Base-by-base conservation (phyloP, 352 stramenopile species). In the Pilasporangium apinafurcum region DNA sequence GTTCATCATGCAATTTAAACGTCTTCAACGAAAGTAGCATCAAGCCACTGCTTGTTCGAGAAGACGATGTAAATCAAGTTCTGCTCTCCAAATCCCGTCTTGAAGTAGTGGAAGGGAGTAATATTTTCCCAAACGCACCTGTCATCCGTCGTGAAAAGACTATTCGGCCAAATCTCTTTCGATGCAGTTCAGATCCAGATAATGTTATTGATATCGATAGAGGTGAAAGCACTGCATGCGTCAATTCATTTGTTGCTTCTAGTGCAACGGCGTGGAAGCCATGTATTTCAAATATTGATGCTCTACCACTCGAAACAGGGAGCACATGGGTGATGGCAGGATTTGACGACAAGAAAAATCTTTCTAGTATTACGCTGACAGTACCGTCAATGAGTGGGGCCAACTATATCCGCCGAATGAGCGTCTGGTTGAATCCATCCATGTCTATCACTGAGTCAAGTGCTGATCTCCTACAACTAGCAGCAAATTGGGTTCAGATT, bases 31-130 rank as follows among this genome's bases (percentile, higher is more conserved):
- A 61, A 1, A 68, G 64, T 5, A 71, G 67, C 29, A 48, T 83
- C 7, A 86, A 86, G 35, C 36, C 46, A 1, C 53, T 89, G 1
- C 48, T 48, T 0, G 59, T 86, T 7, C 30, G 64, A 10, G 76
- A 89, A 33, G 76, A 89, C 42, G 76, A 89, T 17, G 68, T 84
- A 29, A 84, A 73, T 33, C 64, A 59, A 26, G 48, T 89, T 0
- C 49, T 84, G 1, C 53, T 89, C 13, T 84, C 76, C 0, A 59
- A 62, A 8, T 53, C 59, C 12, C 18, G 46, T 5, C 30, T 88
- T 14, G 31, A 52, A 4, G 40, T 88, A 7, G 46, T 68, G 16
- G 76, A 89, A 66, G 76, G 76, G 24, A 84, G 69, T 25, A 39
- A 37, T 5, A 56, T 48, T 18, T 89, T 68, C 38, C 70, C 71